Conservation (phyloP, 345 rosid species). For the Laguncularia racemosa region DNA sequence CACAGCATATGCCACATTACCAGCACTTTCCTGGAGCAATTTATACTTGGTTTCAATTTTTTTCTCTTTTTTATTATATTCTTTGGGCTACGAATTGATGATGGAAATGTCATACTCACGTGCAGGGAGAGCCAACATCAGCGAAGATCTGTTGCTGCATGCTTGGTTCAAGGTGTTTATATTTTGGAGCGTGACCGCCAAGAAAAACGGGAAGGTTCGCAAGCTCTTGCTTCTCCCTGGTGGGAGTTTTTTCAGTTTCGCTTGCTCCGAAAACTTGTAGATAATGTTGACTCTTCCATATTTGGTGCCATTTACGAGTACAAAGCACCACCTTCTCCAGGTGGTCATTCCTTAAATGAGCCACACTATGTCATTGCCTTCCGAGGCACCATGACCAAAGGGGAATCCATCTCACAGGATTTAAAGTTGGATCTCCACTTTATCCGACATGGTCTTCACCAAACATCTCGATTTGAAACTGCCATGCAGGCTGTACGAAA, state of each 20-base stretch:
- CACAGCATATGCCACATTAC: too few species aligned
- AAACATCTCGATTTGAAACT: conserved; percentile 63
- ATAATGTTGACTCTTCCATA: conserved; percentile 61
- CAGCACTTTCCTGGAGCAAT: neutral
- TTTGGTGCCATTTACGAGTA: conserved; percentile 81
- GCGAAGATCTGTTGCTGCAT: conserved; percentile 63
- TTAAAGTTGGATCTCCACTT: conserved; percentile 53
- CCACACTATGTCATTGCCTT: conserved; percentile 69
- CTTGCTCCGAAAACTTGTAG: conserved; percentile 49
- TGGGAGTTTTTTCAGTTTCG: conserved; percentile 72
- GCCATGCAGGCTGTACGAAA: conserved; percentile 71
- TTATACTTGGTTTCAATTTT: neutral
- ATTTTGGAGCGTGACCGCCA: conserved; percentile 85
- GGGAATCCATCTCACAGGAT: conserved; percentile 59
- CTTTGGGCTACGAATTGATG: neutral
- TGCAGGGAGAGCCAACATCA: conserved; percentile 66
- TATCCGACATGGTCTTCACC: conserved; percentile 58
- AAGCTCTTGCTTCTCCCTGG: conserved; percentile 75
- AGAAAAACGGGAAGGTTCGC: conserved; percentile 46
- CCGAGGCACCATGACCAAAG: conserved; percentile 73
- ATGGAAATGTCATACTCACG: neutral
- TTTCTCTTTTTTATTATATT: neutral
- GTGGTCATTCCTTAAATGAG: conserved; percentile 18
- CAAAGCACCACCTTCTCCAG: conserved; percentile 30
- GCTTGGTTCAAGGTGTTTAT: conserved; percentile 78